Conservation (phyloP, 345 rosid genomes). For the Psidium guajava region DNA sequence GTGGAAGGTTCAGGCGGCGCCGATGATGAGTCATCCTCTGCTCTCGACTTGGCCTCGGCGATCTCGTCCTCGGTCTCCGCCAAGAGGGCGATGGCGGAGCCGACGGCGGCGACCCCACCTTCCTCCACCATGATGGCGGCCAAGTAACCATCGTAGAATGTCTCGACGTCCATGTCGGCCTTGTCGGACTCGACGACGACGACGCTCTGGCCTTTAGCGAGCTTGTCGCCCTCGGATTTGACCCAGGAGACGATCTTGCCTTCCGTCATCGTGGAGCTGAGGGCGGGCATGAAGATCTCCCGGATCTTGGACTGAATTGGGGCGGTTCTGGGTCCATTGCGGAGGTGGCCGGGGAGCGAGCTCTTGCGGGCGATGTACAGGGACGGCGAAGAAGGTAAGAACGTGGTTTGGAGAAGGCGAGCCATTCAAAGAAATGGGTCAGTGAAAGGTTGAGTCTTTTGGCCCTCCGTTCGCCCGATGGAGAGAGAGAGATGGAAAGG, state of each 20-base stretch:
- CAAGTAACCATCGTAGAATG: constrained; percentile 83
- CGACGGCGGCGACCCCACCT: constrained; percentile 86
- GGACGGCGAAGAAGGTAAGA: constrained; percentile 34
- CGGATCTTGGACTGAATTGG: constrained; percentile 65
- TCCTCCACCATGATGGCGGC: constrained; percentile 95
- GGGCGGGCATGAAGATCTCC: constrained; percentile 99
- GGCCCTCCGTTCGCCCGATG: not conserved
- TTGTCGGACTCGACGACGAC: constrained; percentile 94
- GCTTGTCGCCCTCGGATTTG: constrained; percentile 86
- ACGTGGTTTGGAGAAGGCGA: constrained; percentile 50
- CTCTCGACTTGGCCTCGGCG: constrained; percentile 59
- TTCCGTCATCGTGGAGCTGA: constrained; percentile 93
- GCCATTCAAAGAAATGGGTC: constrained; percentile 22
- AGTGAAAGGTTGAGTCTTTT: not conserved
- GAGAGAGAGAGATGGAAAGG: not conserved
- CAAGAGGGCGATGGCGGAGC: constrained; percentile 84
- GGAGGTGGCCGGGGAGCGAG: not conserved
- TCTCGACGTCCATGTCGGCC: constrained; percentile 98
- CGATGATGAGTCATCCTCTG: constrained; percentile 19
- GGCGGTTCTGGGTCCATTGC: constrained; percentile 1
- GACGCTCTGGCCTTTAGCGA: constrained; percentile 82
- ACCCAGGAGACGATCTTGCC: constrained; percentile 96
- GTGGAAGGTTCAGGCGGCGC: not conserved
- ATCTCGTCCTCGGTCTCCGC: constrained; percentile 80
- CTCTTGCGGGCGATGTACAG: not conserved